Evolutionary conservation across 306 rosid genomes (phyloP), one percentile per base, ranked within the genome.

Genomic region (Lathyrus tuberosus): DNA sequence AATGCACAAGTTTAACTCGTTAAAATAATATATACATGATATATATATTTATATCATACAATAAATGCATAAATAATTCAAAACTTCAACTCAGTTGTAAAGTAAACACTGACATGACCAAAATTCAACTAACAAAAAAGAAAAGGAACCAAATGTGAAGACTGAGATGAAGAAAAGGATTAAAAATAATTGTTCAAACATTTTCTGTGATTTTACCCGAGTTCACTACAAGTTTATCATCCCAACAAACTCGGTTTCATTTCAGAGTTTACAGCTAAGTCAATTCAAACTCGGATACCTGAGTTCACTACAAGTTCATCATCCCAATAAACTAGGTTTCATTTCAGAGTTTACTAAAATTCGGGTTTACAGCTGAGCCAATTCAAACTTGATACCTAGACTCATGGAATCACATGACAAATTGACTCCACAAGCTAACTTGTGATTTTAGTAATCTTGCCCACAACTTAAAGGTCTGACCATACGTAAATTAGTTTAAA

Each of bases 401-500:
- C 6, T 44, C 17, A 2, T 44, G 49, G 17, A 44, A 14, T 13
- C 17, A 3, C 5, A 44, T 15, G 17, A 6, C 9, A 6, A 6
- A 33, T 33, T 33, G 38, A 44, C 17, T 44, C 17, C 8, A 14
- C 49, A 1, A 14, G 15, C 15, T 44, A 44, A 14, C 49, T 44
- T 44, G 49, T 0, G 16, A 13, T 44, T 44, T 44, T 44, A 44
- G 15, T 17, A 44, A 44, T 15, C 17, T 14, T 44, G 17, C 8
- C 53, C 22, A 49, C 31, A n/a, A 77, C 65, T 58, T 7, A 41
- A 30, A 67, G 20, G 53, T 15, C 22, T 22, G 38, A 37, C n/a
- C n/a, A n/a, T n/a, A n/a, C n/a, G n/a, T n/a, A n/a, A n/a, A n/a
- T n/a, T n/a, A n/a, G n/a, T n/a, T n/a, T n/a, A n/a, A n/a, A n/a